phyloP scores from a whole-genome alignment of 208 protist species.

The Acanthamoeba triangularis region DNA sequence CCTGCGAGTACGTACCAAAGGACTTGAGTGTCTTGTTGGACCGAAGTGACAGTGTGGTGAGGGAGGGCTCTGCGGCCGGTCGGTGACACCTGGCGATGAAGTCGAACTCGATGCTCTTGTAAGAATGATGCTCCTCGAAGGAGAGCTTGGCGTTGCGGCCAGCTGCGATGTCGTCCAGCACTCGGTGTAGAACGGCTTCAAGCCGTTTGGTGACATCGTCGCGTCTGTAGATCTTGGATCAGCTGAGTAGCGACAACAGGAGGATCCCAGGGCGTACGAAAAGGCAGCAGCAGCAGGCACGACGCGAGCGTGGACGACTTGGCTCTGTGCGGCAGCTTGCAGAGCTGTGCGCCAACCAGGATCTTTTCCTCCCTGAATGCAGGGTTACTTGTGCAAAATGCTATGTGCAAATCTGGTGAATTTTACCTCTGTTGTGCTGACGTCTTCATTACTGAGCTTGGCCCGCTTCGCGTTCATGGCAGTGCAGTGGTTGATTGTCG shows the following conservation, averaged over 20 bases:
- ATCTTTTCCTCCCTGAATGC: too few relatives aligned
- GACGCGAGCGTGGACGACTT: too few relatives aligned
- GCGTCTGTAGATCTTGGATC: neutral
- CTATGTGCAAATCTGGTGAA: too few relatives aligned
- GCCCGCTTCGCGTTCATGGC: too few relatives aligned
- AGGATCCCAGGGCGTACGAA: neutral
- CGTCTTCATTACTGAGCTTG: too few relatives aligned
- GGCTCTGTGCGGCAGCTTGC: too few relatives aligned
- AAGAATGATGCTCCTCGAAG: slow-evolving; percentile 23
- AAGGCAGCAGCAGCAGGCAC: neutral
- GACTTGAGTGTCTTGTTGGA: neutral
- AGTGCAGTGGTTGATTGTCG: too few relatives aligned
- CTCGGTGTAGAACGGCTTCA: neutral
- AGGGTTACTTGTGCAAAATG: too few relatives aligned
- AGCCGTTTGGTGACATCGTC: neutral
- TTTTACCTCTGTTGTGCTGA: too few relatives aligned
- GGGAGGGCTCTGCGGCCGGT: neutral
- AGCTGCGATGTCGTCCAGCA: neutral
- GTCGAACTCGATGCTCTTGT: neutral
- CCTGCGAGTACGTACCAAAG: neutral
- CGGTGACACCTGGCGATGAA: neutral
- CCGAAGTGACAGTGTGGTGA: neutral
- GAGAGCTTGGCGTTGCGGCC: neutral
- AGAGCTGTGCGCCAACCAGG: too few relatives aligned
- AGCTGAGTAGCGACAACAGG: neutral